Percentiles rank a stretch among this genome's conserved stretches.
Conservation (phyloP, 441 rosid genomes). For the Adansonia grandidieri region DNA sequence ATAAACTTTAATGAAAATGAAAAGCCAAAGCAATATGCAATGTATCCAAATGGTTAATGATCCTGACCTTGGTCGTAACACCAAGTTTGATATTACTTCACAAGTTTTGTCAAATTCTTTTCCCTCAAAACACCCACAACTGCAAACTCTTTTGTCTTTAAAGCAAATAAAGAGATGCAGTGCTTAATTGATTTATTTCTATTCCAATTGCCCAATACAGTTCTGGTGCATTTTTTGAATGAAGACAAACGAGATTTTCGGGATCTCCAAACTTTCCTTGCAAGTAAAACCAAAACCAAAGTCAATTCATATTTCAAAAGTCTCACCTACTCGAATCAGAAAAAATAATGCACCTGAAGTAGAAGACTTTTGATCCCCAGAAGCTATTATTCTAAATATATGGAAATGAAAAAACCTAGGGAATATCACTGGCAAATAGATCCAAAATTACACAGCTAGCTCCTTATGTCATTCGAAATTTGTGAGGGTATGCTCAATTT, state of each 20-base stretch:
- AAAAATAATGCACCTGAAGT: slow-evolving; percentile 16
- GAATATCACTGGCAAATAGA: background rate
- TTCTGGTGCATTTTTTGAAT: background rate
- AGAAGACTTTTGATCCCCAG: background rate
- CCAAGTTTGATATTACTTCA: no score
- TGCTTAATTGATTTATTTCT: no score
- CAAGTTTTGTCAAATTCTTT: no score
- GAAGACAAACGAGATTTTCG: background rate
- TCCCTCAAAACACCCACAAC: no score
- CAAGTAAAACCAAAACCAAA: background rate
- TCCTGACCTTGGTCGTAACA: no score
- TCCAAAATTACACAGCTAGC: background rate
- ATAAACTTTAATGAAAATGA: no score
- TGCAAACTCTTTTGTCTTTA: no score
- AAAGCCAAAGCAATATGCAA: no score
- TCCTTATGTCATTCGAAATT: no score
- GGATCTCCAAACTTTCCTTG: background rate
- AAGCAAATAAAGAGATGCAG: background rate
- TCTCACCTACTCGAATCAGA: slow-evolving; percentile 2
- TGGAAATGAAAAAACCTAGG: background rate
- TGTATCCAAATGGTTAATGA: no score
- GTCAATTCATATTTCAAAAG: slow-evolving; percentile 21
- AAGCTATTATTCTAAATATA: background rate
- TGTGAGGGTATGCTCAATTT: no score
- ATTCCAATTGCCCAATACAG: background rate